These are phyloP conservation scores for Geotrichum fermentans DNA, from an alignment of 1,139 yeast genomes.

Conservation along the genomic window DNA sequence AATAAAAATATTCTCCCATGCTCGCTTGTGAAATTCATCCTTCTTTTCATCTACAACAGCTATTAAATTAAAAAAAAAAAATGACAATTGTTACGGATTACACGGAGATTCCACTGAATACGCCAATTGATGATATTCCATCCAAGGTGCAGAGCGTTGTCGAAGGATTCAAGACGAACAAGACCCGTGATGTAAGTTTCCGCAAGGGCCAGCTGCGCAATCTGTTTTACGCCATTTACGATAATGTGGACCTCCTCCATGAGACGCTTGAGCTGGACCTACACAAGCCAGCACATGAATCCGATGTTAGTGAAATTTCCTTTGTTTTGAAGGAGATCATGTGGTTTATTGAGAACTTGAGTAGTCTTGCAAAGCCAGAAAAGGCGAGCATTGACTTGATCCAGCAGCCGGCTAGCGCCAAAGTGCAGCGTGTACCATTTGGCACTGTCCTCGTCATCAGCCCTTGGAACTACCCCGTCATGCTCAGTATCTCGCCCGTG, in stretches of 20 bases:
- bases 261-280: slow-evolving; percentile 65
- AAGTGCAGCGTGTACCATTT: slow-evolving; percentile 61
- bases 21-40: not conserved
- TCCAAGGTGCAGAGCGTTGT: slow-evolving; percentile 44
- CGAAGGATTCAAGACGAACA: slow-evolving; percentile 45
- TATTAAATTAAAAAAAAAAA: not conserved
- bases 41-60: not conserved
- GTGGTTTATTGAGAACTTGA: slow-evolving; percentile 55
- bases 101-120: slow-evolving; percentile 28
- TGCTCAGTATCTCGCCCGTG: slow-evolving; percentile 60
- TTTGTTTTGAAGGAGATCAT: slow-evolving; percentile 53
- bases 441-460: slow-evolving; percentile 74
- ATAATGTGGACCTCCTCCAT: slow-evolving; percentile 51
- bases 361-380: slow-evolving; percentile 58
- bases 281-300: slow-evolving; percentile 58
- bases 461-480: slow-evolving; percentile 85
- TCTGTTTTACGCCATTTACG: slow-evolving; percentile 60
- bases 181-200: slow-evolving; percentile 51
- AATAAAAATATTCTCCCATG: too few relatives aligned
- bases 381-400: slow-evolving; percentile 17
- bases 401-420: slow-evolving; percentile 45
- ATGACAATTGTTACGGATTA: slow-evolving; percentile 4
- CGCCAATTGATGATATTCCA: slow-evolving; percentile 51
- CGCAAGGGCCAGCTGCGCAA: slow-evolving; percentile 64
- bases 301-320: slow-evolving; percentile 53